Evolutionary conservation across 805 yeast species (phyloP).

Genomic region (Zygosaccharomyces pseudorouxii): DNA sequence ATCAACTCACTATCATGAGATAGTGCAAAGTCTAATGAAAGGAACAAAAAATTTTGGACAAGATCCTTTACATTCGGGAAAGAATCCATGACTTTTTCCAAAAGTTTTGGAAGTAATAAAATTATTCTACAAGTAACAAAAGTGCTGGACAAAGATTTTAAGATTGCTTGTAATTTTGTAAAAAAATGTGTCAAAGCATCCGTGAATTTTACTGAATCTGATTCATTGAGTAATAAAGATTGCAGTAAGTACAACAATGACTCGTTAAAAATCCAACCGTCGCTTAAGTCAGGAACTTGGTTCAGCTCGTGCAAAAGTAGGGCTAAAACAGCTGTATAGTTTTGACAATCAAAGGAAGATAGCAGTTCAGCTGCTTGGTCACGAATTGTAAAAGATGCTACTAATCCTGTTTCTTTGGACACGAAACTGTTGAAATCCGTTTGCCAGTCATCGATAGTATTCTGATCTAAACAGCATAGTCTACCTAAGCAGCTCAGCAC

Average conservation of each 20-base stretch:
- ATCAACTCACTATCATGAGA: constrained; percentile 31
- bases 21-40: constrained; percentile 25
- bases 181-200: not conserved
- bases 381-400: constrained; percentile 51
- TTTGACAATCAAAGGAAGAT: constrained; percentile 41
- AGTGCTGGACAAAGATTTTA: constrained; percentile 22
- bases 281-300: constrained; percentile 4
- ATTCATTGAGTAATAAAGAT: constrained; percentile 19
- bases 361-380: constrained; percentile 57
- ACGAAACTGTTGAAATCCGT: constrained; percentile 66
- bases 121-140: constrained; percentile 48
- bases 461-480: constrained; percentile 42
- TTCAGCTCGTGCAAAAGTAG: constrained; percentile 8
- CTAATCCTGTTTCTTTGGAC: constrained; percentile 67
- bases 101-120: constrained; percentile 50
- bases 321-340: constrained; percentile 6
- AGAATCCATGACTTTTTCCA: constrained; percentile 46
- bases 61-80: constrained; percentile 33
- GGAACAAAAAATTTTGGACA: constrained; percentile 28
- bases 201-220: constrained; percentile 10
- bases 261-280: constrained; percentile 17
- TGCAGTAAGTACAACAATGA: constrained; percentile 26
- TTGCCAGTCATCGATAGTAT: constrained; percentile 44
- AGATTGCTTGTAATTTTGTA: not conserved
- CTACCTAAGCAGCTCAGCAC: constrained; percentile 32